phyloP scores from a whole-genome alignment of 805 yeast species.

The Saccharomyces eubayanus region DNA sequence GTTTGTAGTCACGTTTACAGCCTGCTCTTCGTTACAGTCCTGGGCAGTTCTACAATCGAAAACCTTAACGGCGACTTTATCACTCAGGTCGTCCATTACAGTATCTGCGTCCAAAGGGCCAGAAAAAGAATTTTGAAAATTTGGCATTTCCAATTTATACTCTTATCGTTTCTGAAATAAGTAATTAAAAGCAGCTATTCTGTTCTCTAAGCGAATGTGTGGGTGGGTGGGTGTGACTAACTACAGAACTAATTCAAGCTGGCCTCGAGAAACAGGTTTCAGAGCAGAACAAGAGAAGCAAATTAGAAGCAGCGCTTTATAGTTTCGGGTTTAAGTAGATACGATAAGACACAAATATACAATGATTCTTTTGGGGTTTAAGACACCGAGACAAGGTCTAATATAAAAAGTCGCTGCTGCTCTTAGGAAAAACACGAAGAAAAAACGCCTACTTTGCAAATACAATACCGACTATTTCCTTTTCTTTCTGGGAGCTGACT shows the following conservation, averaged over 20 bases:
- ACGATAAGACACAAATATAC: neutral
- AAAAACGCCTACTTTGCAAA: neutral
- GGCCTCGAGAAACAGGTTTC: neutral
- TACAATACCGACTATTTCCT: neutral
- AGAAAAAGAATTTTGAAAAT: neutral
- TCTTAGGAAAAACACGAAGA: neutral
- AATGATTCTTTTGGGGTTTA: neutral
- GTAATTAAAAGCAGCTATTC: neutral
- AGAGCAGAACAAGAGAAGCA: neutral
- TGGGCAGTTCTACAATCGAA: neutral
- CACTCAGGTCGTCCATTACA: neutral
- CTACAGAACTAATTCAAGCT: neutral
- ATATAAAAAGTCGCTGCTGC: neutral
- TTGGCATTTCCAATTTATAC: neutral
- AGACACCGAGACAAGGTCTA: neutral
- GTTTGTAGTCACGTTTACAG: neutral
- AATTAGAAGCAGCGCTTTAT: neutral
- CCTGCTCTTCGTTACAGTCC: neutral
- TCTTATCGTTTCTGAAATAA: neutral
- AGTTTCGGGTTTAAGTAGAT: neutral
- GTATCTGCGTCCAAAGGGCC: neutral
- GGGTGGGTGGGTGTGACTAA: neutral
- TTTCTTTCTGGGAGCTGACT: neutral
- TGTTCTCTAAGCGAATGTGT: neutral
- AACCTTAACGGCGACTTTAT: neutral